Conservation (phyloP, 139 green algal species). For the Edaphochlamys debaryana region DNA sequence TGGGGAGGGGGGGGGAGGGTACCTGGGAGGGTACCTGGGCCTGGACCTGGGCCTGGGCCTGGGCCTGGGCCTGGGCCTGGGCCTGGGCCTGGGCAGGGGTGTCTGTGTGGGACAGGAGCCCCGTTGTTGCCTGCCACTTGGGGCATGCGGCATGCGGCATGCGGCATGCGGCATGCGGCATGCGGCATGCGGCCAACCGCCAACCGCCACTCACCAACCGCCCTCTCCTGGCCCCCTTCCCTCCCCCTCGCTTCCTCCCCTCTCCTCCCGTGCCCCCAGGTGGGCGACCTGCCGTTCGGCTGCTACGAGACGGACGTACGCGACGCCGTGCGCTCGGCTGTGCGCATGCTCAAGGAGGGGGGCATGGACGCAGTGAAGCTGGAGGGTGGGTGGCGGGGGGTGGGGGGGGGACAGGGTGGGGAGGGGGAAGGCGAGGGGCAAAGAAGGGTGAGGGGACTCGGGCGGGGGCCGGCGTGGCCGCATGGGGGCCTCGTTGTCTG, state of each 20-base stretch:
- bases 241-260: background rate
- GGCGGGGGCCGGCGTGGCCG: too few species aligned
- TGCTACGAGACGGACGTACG: constrained; percentile 81
- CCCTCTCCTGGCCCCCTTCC: too few species aligned
- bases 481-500: too few species aligned
- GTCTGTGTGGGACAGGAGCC: background rate
- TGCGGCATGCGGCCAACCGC: too few species aligned
- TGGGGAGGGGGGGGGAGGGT: constrained; percentile 19
- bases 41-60: background rate
- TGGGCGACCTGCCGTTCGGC: constrained; percentile 89
- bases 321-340: constrained; percentile 79
- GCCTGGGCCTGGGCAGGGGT: background rate
- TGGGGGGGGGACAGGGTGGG: background rate
- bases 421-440: too few species aligned
- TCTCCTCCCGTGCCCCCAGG: background rate
- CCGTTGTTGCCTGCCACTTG: too few species aligned
- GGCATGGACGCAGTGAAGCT: constrained; percentile 97
- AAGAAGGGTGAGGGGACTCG: too few species aligned
- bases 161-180: too few species aligned
- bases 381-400: constrained; percentile 71
- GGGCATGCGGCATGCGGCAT: too few species aligned
- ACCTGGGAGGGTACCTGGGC: background rate
- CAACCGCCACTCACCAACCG: too few species aligned
- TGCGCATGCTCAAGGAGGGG: constrained; percentile 96
- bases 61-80: background rate